Percentiles rank a stretch among this genome's conserved stretches.
phyloP scores from a whole-genome alignment of 1,284 basidiomycete genomes.

The Heterobasidion occidentale region DNA sequence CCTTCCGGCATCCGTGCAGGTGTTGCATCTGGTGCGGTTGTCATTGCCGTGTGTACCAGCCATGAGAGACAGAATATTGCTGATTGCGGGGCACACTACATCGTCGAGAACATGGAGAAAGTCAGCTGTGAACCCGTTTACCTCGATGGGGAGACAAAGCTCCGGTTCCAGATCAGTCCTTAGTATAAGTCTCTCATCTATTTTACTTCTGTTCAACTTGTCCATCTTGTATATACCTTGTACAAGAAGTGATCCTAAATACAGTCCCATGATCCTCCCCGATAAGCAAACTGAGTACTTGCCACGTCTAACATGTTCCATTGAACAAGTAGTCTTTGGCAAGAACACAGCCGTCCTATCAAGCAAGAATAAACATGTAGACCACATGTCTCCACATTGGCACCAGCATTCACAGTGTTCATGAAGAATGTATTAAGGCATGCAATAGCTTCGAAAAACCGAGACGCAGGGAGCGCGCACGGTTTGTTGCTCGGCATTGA shows the following conservation, averaged over 20 bases:
- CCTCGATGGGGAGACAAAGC: not conserved
- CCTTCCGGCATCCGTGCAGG: constrained; percentile 70
- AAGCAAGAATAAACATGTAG: too few species aligned
- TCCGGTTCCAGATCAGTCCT: constrained; percentile 38
- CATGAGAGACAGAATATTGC: not conserved
- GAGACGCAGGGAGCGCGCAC: too few species aligned
- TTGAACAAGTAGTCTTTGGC: too few species aligned
- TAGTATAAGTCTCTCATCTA: constrained; percentile 47
- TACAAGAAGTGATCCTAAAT: constrained; percentile 12
- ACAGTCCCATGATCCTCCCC: not conserved
- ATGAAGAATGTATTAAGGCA: too few species aligned
- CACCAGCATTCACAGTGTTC: too few species aligned
- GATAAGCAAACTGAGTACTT: not conserved
- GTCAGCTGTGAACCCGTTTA: not conserved
- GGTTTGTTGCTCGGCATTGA: too few species aligned
- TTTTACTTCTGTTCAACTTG: constrained; percentile 63
- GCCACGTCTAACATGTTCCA: not conserved
- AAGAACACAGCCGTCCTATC: too few species aligned
- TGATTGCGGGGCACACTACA: constrained; percentile 1
- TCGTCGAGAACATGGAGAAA: constrained; percentile 1
- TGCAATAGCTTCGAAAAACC: too few species aligned
- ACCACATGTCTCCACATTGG: too few species aligned
- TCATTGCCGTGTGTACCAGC: constrained; percentile 47
- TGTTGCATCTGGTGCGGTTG: constrained; percentile 64
- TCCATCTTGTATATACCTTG: constrained; percentile 49